phyloP scores from a whole-genome alignment of 2,329 filamentous ascomycete genomes.

The Fusarium incarnatum region DNA sequence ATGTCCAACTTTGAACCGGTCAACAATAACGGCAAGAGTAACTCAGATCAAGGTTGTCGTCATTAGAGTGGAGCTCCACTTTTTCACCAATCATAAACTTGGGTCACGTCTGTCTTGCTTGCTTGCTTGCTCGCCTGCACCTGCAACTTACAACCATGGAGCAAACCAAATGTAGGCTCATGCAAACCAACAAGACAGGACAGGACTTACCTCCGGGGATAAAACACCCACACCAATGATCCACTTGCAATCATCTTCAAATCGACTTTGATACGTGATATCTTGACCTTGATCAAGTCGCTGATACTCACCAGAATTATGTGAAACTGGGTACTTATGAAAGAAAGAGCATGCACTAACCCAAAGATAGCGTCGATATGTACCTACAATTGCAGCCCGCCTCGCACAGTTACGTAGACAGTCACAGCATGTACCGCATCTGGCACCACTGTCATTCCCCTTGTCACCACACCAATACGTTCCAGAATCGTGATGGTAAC shows the following conservation, averaged over 20 bases:
- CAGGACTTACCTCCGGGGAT: conserved; percentile 13
- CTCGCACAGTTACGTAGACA: conserved; percentile 26
- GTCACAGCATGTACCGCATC: conserved; percentile 21
- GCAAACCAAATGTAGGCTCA: conserved; percentile 29
- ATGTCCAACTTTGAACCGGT: conserved; percentile 27
- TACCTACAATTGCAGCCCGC: not conserved
- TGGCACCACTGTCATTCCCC: conserved; percentile 23
- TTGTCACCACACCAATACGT: conserved; percentile 32
- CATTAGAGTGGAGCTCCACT: conserved; percentile 19
- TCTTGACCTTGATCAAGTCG: not conserved
- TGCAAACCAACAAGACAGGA: conserved; percentile 31
- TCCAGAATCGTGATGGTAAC: conserved; percentile 28
- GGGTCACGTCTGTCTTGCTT: conserved; percentile 27
- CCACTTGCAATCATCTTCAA: not conserved
- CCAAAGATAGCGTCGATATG: not conserved
- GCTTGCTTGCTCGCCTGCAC: not conserved
- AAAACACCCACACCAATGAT: not conserved
- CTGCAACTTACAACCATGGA: not conserved
- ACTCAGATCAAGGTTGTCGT: conserved; percentile 36
- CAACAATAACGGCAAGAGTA: conserved; percentile 1
- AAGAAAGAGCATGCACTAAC: not conserved
- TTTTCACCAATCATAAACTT: conserved; percentile 34
- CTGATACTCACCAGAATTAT: not conserved
- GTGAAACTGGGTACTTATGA: not conserved
- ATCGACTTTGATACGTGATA: not conserved